These are phyloP conservation scores for Psilocybe cyanescens DNA, from an alignment of 768 basidiomycete species.

Conservation along the genomic window DNA sequence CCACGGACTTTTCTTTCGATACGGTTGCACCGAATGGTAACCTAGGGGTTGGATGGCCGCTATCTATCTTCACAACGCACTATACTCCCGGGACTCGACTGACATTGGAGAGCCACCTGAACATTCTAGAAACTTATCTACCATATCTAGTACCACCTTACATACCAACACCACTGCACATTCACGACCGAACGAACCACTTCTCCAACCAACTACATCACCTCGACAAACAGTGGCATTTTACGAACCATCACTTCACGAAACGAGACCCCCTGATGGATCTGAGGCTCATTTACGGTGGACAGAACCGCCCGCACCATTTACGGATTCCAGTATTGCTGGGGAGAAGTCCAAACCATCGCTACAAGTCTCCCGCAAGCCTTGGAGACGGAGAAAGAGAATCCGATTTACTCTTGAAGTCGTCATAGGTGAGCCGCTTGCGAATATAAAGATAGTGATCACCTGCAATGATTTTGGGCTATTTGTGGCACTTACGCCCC, in stretches of 20 bases:
- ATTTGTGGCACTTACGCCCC: background rate
- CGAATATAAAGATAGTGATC: background rate
- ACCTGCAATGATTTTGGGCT: background rate
- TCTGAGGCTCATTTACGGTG: slow-evolving; percentile 26
- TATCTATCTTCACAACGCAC: slow-evolving; percentile 58
- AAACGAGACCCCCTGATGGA: slow-evolving; percentile 31
- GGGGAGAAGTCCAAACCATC: slow-evolving; percentile 33
- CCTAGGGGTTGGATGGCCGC: slow-evolving; percentile 51
- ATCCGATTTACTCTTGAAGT: slow-evolving; percentile 34
- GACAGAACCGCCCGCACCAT: slow-evolving; percentile 29
- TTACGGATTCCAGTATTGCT: slow-evolving; percentile 26
- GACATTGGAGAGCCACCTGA: slow-evolving; percentile 34
- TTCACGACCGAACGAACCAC: slow-evolving; percentile 48
- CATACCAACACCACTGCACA: slow-evolving; percentile 39
- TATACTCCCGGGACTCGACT: slow-evolving; percentile 43
- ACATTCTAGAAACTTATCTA: slow-evolving; percentile 47
- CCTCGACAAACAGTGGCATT: slow-evolving; percentile 29
- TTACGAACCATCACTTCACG: slow-evolving; percentile 35
- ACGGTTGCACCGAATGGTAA: slow-evolving; percentile 14
- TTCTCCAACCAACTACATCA: slow-evolving; percentile 35
- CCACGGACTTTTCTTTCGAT: slow-evolving; percentile 4
- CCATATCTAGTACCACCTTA: slow-evolving; percentile 40
- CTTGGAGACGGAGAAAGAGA: slow-evolving; percentile 32
- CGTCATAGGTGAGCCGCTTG: slow-evolving; percentile 39
- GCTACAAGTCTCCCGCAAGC: slow-evolving; percentile 27